These are phyloP conservation scores for Pseudogymnoascus sp. DNA, from an alignment of 2,329 filamentous ascomycete species.

Conservation along the genomic window DNA sequence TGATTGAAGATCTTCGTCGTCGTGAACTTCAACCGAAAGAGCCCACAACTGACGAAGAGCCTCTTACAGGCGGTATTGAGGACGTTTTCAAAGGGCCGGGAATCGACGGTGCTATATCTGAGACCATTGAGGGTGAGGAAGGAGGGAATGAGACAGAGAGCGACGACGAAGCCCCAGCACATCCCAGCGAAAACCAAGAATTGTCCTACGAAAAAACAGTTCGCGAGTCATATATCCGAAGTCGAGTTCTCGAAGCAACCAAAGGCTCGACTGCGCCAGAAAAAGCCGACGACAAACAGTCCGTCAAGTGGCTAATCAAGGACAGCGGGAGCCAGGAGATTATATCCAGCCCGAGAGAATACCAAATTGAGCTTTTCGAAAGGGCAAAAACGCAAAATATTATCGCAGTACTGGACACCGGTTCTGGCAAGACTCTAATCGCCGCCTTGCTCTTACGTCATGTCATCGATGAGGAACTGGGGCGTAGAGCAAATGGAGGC, in stretches of 20 bases:
- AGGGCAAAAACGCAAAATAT: constrained; percentile 75
- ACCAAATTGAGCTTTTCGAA: constrained; percentile 87
- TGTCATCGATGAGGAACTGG: constrained; percentile 67
- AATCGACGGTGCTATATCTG: neutral
- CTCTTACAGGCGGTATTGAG: neutral
- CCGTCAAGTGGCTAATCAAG: constrained; percentile 25
- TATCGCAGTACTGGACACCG: constrained; percentile 91
- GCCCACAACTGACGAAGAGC: neutral
- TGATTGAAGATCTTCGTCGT: constrained; percentile 23
- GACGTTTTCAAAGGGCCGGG: neutral
- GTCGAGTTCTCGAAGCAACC: constrained; percentile 18
- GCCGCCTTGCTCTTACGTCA: constrained; percentile 76
- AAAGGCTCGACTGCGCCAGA: constrained; percentile 18
- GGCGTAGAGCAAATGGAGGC: constrained; percentile 52
- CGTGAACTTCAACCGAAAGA: neutral
- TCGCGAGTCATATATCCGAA: constrained; percentile 38
- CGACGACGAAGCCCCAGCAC: constrained; percentile 10
- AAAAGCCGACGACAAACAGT: constrained; percentile 21
- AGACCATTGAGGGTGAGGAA: neutral
- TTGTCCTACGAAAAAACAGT: constrained; percentile 35
- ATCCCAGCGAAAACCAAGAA: neutral
- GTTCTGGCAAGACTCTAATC: constrained; percentile 94
- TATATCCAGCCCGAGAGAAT: constrained; percentile 74
- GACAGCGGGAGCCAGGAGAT: constrained; percentile 38
- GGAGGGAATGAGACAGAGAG: constrained; percentile 9